Percentiles rank a stretch among this genome's conserved stretches.
Conservation (phyloP, 257 asterid species). For the Capsicum pubescens region DNA sequence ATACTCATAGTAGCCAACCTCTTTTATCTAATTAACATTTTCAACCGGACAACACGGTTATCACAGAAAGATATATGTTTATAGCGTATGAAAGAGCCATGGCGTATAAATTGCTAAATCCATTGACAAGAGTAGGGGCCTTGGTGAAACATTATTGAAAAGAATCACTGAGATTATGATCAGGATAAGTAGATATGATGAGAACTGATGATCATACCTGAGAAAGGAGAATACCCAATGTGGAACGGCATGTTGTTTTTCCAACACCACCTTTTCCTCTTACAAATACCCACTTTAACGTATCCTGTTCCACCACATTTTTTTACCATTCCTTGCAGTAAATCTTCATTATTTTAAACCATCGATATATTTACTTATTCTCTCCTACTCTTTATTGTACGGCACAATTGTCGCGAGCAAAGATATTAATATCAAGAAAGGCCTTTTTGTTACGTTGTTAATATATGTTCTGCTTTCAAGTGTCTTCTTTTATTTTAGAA, state of each 20-base stretch:
- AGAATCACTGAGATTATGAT: constrained; percentile 95
- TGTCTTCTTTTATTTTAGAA: too few relatives aligned
- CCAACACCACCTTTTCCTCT: constrained; percentile 99
- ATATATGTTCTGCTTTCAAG: too few relatives aligned
- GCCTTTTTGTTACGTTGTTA: too few relatives aligned
- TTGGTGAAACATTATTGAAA: constrained; percentile 91
- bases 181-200: constrained; percentile 95
- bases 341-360: constrained; percentile 41
- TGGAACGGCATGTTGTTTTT: constrained; percentile 92
- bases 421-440: too few relatives aligned
- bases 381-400: not conserved
- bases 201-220: constrained; percentile 82
- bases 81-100: constrained; percentile 51
- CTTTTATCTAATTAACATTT: too few relatives aligned
- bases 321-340: constrained; percentile 75
- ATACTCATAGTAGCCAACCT: too few relatives aligned
- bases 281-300: constrained; percentile 90
- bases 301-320: constrained; percentile 79
- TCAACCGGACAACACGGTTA: too few relatives aligned
- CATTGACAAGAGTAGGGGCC: constrained; percentile 85
- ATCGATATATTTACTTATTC: not conserved
- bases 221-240: constrained; percentile 66
- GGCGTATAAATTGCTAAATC: constrained; percentile 89
- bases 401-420: too few relatives aligned
- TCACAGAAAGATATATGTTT: too few relatives aligned